phyloP scores from a whole-genome alignment of 495 filamentous ascomycete species.

The Tuber brumale region DNA sequence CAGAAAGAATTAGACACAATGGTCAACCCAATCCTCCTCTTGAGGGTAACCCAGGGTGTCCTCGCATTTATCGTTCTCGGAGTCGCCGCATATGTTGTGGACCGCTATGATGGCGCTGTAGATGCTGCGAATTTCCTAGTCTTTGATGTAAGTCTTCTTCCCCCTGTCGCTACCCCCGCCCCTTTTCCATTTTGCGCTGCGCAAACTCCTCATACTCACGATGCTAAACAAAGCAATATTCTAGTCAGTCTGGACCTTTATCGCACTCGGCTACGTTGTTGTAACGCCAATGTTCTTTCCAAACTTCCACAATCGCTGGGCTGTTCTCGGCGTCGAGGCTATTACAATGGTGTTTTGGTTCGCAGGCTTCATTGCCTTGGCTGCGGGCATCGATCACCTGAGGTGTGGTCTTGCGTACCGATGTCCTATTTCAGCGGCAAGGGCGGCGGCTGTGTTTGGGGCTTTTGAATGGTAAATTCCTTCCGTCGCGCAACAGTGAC shows the following conservation, averaged over 20 bases:
- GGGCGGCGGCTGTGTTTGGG: conserved; percentile 36
- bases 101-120: conserved; percentile 1
- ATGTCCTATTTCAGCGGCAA: conserved; percentile 28
- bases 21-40: conserved; percentile 38
- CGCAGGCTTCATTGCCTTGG: conserved; percentile 39
- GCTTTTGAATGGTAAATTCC: conserved; percentile 37
- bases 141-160: conserved; percentile 31
- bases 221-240: conserved; percentile 13
- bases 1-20: conserved; percentile 18
- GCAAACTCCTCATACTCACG: conserved; percentile 11
- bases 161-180: conserved; percentile 1
- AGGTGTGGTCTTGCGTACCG: background rate
- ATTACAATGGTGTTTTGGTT: conserved; percentile 43
- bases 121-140: conserved; percentile 37
- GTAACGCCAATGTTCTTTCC: conserved; percentile 41
- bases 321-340: conserved; percentile 38
- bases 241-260: conserved; percentile 40
- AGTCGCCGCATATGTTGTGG: conserved; percentile 37
- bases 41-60: conserved; percentile 34
- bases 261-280: conserved; percentile 38
- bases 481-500: background rate
- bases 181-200: conserved; percentile 5
- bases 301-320: conserved; percentile 40
- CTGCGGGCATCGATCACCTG: conserved; percentile 20
- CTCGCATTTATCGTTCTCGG: conserved; percentile 39